phyloP scores from a whole-genome alignment of 208 protist species.

The Leishmania lainsoni region DNA sequence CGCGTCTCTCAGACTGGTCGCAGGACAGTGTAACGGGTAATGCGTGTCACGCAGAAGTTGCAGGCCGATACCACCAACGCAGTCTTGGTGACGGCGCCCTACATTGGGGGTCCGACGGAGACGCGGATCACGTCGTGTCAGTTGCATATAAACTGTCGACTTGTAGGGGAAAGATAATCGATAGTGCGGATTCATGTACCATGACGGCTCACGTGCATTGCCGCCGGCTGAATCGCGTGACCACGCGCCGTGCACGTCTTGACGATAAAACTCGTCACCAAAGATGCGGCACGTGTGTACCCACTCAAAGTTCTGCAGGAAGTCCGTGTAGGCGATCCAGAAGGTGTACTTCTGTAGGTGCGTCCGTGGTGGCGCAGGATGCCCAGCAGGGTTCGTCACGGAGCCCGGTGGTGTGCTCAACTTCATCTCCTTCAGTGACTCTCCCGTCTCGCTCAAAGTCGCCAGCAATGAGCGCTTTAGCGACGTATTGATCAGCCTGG shows the following conservation, averaged over 20 bases:
- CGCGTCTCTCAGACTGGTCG: neutral
- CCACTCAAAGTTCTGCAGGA: constrained; percentile 67
- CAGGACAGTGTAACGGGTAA: constrained; percentile 55
- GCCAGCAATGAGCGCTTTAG: constrained; percentile 25
- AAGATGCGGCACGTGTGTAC: constrained; percentile 76
- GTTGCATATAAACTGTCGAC: constrained; percentile 59
- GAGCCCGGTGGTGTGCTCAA: neutral
- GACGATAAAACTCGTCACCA: constrained; percentile 42
- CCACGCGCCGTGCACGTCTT: constrained; percentile 66
- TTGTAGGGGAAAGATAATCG: constrained; percentile 46
- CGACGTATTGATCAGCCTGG: neutral
- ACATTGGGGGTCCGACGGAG: constrained; percentile 31
- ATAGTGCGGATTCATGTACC: constrained; percentile 85
- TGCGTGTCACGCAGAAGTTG: constrained; percentile 65
- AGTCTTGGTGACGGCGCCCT: neutral
- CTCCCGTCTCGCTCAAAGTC: constrained; percentile 8
- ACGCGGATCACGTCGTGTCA: constrained; percentile 61
- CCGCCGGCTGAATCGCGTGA: constrained; percentile 54
- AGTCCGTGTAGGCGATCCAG: constrained; percentile 88
- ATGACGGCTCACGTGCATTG: constrained; percentile 39
- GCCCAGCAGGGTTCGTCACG: neutral
- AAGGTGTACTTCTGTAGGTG: constrained; percentile 38
- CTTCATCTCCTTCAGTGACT: neutral
- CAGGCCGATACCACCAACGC: constrained; percentile 58
- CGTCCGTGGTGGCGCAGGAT: neutral